Base-by-base conservation (phyloP, 768 basidiomycete species). In the Boletus subcaerulescens region DNA sequence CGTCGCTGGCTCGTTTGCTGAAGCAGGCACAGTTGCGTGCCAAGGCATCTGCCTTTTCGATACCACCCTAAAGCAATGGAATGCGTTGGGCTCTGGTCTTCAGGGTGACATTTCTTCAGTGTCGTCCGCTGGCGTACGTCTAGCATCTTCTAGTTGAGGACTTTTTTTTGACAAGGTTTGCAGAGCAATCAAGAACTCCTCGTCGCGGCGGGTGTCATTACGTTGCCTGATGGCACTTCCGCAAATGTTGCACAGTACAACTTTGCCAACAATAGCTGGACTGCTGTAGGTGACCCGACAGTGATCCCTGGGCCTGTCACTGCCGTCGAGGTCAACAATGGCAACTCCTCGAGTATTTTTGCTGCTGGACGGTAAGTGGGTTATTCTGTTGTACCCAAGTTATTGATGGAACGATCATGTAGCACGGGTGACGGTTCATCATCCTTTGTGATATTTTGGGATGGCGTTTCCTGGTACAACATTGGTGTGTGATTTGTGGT, bases 221-320 rank as follows among this genome's bases (percentile, higher is more conserved):
- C 81, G 3, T 72, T 96, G 47, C 75, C 84, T 2, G 82, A 82
- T 61, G 82, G 80, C 44, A 81, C 80, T 9, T 67, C 79, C 4
- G 79, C 87, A 12, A 91, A 90, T 65, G 87, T 96, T 45, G 89
- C 84, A 0, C 75, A 80, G 52, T 98, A 81, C 69, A 77, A 78
- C 55, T 84, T 95, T 64, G 61, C 79, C 35, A 94, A 93, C 64
- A 63, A 73, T 3, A 85, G 84, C 3, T 99, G 96, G 96, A 73
- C 74, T 9, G 66, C 85, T 1, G 66, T 94, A 26, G 92, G 90
- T 11, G 66, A 74, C 43, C 70, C 80, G 13, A 67, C 70, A 13
- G 77, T 82, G 45, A 76, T 98, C 22, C 92, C 94, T 43, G 96
- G 96, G 4, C 93, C 94, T 3, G 89, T 93, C 2, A 89, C 93